Conservation (phyloP, 2,329 filamentous ascomycete genomes). For the Penicillium sp. region DNA sequence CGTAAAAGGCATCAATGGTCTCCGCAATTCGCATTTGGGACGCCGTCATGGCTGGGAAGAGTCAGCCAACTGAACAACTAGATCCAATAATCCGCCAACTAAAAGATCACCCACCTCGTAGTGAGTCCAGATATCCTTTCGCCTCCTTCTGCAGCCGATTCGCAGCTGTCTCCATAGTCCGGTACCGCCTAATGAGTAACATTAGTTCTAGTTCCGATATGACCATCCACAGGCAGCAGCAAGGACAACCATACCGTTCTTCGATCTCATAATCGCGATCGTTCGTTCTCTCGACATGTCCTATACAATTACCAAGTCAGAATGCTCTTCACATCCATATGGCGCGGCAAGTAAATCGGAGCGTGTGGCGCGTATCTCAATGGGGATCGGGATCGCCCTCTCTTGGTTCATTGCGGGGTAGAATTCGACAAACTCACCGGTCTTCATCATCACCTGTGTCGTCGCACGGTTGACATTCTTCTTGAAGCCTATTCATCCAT, state of each 20-base stretch:
- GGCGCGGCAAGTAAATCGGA: background rate
- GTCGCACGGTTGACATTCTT: constrained; percentile 98
- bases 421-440: constrained; percentile 53
- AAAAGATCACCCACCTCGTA: constrained; percentile 63
- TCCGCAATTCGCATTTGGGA: constrained; percentile 99
- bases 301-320: constrained; percentile 39
- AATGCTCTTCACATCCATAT: background rate
- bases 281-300: constrained; percentile 97
- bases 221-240: background rate
- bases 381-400: background rate
- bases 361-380: background rate
- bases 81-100: background rate
- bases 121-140: constrained; percentile 93
- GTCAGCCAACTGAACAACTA: background rate
- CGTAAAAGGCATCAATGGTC: constrained; percentile 99
- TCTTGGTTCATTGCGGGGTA: constrained; percentile 19
- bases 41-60: constrained; percentile 82
- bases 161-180: constrained; percentile 94
- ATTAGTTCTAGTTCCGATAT: constrained; percentile 15
- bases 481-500: constrained; percentile 67
- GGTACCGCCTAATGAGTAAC: constrained; percentile 68
- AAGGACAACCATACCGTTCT: constrained; percentile 60
- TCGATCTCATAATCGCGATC: constrained; percentile 99
- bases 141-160: constrained; percentile 93
- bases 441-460: constrained; percentile 99